phyloP scores from a whole-genome alignment of 1,139 yeast species.

The Sugiyamaella xylanicola region DNA sequence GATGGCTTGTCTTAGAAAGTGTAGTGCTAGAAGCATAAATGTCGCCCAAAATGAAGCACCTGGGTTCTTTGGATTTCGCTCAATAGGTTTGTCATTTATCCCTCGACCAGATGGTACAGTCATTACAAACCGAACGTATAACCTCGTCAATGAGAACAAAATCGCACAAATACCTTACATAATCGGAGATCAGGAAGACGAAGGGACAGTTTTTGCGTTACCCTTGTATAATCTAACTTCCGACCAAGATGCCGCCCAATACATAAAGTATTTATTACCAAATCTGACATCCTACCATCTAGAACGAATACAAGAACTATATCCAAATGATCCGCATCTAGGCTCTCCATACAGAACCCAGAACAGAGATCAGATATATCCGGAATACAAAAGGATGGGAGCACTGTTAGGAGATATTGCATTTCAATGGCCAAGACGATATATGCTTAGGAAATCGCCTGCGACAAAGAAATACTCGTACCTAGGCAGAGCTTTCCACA shows the following conservation, averaged over 20 bases:
- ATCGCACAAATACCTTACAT: constrained; percentile 30
- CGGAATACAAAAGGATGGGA: constrained; percentile 29
- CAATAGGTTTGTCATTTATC: constrained; percentile 26
- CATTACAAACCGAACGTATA: constrained; percentile 20
- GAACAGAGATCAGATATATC: constrained; percentile 14
- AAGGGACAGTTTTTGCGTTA: constrained; percentile 30
- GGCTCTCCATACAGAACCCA: constrained; percentile 35
- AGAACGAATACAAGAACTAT: constrained; percentile 19
- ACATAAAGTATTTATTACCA: constrained; percentile 19
- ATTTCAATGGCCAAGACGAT: constrained; percentile 31
- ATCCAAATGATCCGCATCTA: constrained; percentile 25
- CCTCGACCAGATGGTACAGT: constrained; percentile 31
- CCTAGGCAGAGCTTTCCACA: constrained; percentile 20
- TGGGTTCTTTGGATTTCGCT: constrained; percentile 20
- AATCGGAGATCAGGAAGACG: constrained; percentile 31
- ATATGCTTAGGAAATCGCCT: constrained; percentile 18
- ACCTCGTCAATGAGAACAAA: constrained; percentile 22
- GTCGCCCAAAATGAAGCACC: constrained; percentile 26
- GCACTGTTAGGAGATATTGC: constrained; percentile 29
- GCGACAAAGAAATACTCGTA: constrained; percentile 24
- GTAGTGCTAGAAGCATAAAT: constrained; percentile 21
- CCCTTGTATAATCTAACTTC: constrained; percentile 21
- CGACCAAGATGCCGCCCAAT: constrained; percentile 21
- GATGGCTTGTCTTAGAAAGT: constrained; percentile 27
- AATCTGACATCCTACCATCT: constrained; percentile 16